Base-by-base conservation (phyloP, 257 asterid species). In the Fraxinus cuspidata region DNA sequence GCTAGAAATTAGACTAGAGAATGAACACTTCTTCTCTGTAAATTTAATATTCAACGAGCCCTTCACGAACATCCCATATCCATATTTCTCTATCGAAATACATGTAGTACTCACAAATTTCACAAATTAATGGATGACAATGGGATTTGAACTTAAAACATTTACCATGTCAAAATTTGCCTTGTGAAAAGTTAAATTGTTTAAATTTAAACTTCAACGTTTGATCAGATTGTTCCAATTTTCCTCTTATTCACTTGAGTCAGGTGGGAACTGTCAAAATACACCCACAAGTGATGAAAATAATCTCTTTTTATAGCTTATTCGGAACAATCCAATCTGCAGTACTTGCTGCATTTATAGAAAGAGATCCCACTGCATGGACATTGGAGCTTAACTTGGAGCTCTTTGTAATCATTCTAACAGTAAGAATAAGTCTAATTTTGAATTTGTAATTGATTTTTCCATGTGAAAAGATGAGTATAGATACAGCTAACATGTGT, bases 251-350 rank as follows among this genome's bases (percentile, higher is more conserved):
- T 31, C 35, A 38, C 60, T 23, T 71, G 83, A 21, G 29, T 75
- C 88, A 92, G 97, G 94, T 84, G 44, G 96, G 94, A 80, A 89
- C 94, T 25, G 77, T 83, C 29, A 85, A 81, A 88, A 88, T 79
- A 79, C 88, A 91, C 86, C 87, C 96, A 81, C 88, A 89, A 79
- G 87, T 88, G 79, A 89, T 89, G 92, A 92, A 88, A 87, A 82
- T 88, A 72, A 78, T 88, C 29, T 78, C 88, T 32, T 85, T 88
- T 73, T 92, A 92, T 85, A 92, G 93, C 87, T 79, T 90, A 74
- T 84, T 86, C 69, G 97, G 97, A 85, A 88, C 96, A 6, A 70
- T 88, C 71, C 96, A 86, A 79, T 79, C 96, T 60, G 86, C 86
- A 13, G 27, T 76, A 11, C 79, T 88, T 74, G 88, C 96, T 27